A percentile compares a stretch with the other conserved stretches of the same genome.
These are phyloP conservation scores for Aureobasidium pullulans DNA, from an alignment of 2,329 filamentous ascomycete genomes.

Conservation along the genomic window DNA sequence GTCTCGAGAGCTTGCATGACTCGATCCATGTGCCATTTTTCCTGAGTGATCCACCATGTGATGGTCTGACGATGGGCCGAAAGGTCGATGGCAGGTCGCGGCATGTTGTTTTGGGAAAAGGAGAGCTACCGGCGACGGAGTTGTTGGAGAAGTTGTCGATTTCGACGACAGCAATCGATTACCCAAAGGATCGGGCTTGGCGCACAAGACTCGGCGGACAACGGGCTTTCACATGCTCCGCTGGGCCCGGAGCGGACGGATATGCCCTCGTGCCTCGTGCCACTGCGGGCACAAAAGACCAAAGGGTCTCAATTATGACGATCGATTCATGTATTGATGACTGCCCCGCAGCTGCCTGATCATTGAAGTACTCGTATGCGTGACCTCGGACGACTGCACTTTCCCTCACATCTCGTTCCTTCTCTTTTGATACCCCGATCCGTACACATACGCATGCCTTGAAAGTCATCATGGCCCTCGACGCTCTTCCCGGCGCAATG, in stretches of 20 bases:
- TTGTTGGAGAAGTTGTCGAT: neutral
- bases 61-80: conserved; percentile 1
- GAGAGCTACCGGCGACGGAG: neutral
- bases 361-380: neutral
- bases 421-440: neutral
- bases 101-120: neutral
- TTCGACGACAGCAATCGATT: neutral
- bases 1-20: neutral
- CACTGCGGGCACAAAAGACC: neutral
- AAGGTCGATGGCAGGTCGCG: neutral
- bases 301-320: neutral
- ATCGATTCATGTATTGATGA: neutral
- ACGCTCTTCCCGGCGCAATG: conserved; percentile 16
- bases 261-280: neutral
- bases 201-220: neutral
- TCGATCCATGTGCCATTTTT: neutral
- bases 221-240: conserved; percentile 12
- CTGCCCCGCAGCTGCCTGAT: neutral
- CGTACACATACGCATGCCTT: conserved; percentile 4
- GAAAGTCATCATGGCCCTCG: conserved; percentile 6
- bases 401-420: neutral
- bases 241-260: neutral
- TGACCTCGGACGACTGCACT: neutral
- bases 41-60: conserved; percentile 7
- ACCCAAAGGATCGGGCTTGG: neutral